phyloP scores from a whole-genome alignment of 2,329 filamentous ascomycete genomes.

The Fusarium albidum region DNA sequence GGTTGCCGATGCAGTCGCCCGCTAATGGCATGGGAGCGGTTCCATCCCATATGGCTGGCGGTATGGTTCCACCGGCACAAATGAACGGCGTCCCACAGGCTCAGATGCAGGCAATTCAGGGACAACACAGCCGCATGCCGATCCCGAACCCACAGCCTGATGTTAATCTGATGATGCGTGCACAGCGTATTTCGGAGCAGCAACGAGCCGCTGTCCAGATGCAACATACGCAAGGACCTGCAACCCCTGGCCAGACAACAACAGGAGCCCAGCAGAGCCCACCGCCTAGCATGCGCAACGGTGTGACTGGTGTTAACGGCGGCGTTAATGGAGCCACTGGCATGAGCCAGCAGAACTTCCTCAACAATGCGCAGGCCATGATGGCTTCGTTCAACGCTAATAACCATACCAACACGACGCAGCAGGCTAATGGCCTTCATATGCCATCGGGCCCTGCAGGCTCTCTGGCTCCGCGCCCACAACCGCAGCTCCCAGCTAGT shows the following conservation, averaged over 20 bases:
- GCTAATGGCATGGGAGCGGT: slow-evolving; percentile 59
- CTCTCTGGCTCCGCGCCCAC: slow-evolving; percentile 53
- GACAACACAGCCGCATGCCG: slow-evolving; percentile 69
- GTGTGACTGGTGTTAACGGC: slow-evolving; percentile 37
- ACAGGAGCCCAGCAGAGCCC: slow-evolving; percentile 50
- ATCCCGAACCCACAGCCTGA: slow-evolving; percentile 54
- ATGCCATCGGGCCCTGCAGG: slow-evolving; percentile 56
- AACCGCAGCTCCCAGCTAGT: slow-evolving; percentile 55
- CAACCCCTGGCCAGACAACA: slow-evolving; percentile 43
- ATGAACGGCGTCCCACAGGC: slow-evolving; percentile 74
- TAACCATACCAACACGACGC: slow-evolving; percentile 52
- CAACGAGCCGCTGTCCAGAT: slow-evolving; percentile 62
- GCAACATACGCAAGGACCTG: slow-evolving; percentile 51
- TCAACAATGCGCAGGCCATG: slow-evolving; percentile 62
- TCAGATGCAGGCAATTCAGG: slow-evolving; percentile 68
- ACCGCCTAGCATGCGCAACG: slow-evolving; percentile 53
- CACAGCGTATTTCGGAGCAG: slow-evolving; percentile 72
- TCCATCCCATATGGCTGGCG: slow-evolving; percentile 59
- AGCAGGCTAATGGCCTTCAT: slow-evolving; percentile 55
- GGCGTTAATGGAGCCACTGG: slow-evolving; percentile 48
- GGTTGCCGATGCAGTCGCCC: slow-evolving; percentile 64
- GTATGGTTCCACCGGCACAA: slow-evolving; percentile 62
- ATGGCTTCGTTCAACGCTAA: slow-evolving; percentile 58
- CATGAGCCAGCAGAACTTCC: slow-evolving; percentile 61
- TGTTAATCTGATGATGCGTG: slow-evolving; percentile 66